Conservation (phyloP, 1,284 basidiomycete genomes). For the Termitomyces sp. region DNA sequence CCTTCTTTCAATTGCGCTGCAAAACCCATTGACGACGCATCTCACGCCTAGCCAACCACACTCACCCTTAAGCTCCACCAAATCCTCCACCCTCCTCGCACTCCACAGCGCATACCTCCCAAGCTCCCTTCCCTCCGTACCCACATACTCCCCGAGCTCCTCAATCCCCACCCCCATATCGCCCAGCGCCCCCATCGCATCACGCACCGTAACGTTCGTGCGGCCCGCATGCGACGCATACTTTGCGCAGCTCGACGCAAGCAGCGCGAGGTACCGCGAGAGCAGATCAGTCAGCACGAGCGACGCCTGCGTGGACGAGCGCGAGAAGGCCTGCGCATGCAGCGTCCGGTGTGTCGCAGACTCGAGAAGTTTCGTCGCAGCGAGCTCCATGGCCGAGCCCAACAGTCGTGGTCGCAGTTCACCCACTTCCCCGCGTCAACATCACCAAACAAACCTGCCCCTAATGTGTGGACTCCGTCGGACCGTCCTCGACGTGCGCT, state of each 20-base stretch:
- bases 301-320: conserved; percentile 65
- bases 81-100: conserved; percentile 58
- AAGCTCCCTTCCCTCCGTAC: conserved; percentile 60
- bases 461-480: conserved; percentile 67
- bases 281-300: conserved; percentile 67
- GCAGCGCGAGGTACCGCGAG: conserved; percentile 60
- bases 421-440: conserved; percentile 4
- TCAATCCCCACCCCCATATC: conserved; percentile 67
- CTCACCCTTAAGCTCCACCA: conserved; percentile 67
- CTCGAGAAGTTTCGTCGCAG: conserved; percentile 52
- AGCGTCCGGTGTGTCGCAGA: conserved; percentile 61
- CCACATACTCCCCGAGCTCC: conserved; percentile 60
- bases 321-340: conserved; percentile 69
- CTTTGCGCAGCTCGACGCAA: conserved; percentile 59
- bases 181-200: conserved; percentile 62
- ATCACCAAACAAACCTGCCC: conserved; percentile 1
- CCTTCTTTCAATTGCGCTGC: conserved; percentile 61
- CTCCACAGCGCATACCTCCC: conserved; percentile 59
- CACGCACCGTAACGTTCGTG: conserved; percentile 45
- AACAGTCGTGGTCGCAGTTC: conserved; percentile 16
- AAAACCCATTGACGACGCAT: conserved; percentile 19
- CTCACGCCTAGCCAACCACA: conserved; percentile 19
- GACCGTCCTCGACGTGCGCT: too few relatives aligned
- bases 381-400: conserved; percentile 36
- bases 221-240: conserved; percentile 71